These are phyloP conservation scores for Zalaria sp. DNA, from an alignment of 2,329 filamentous ascomycete species.

Conservation along the genomic window DNA sequence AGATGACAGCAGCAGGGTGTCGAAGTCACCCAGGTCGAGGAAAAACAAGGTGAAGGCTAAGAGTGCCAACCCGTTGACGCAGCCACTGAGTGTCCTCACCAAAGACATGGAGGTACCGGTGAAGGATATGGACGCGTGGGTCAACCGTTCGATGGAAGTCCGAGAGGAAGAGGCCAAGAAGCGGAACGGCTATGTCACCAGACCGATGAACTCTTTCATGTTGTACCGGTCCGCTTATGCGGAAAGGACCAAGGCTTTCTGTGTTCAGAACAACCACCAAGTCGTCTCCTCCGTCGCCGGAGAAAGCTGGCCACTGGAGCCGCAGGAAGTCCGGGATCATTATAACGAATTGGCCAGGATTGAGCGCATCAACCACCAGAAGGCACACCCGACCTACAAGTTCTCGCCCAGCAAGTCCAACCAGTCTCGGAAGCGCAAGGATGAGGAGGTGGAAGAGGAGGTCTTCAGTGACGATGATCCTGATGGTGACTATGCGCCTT, in stretches of 20 bases:
- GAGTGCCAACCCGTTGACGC: slow-evolving; percentile 40
- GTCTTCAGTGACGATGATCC: slow-evolving; percentile 20
- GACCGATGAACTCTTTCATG: slow-evolving; percentile 98
- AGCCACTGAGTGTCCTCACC: slow-evolving; percentile 58
- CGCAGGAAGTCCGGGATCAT: slow-evolving; percentile 53
- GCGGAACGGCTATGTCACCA: slow-evolving; percentile 66
- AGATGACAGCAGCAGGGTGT: slow-evolving; percentile 14
- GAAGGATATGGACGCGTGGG: slow-evolving; percentile 67
- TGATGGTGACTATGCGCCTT: slow-evolving; percentile 13
- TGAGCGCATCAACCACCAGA: slow-evolving; percentile 72
- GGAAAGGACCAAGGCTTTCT: slow-evolving; percentile 69
- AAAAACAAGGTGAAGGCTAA: slow-evolving; percentile 31
- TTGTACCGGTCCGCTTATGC: slow-evolving; percentile 89
- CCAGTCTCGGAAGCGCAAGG: slow-evolving; percentile 34
- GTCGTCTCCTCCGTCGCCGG: slow-evolving; percentile 80
- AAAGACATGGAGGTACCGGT: slow-evolving; percentile 49
- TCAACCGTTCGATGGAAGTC: slow-evolving; percentile 53
- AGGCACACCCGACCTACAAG: slow-evolving; percentile 83
- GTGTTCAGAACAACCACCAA: slow-evolving; percentile 82
- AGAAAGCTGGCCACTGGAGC: slow-evolving; percentile 71
- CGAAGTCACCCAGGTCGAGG: slow-evolving; percentile 23
- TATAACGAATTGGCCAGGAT: slow-evolving; percentile 68
- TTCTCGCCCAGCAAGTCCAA: slow-evolving; percentile 70
- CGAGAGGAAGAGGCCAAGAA: slow-evolving; percentile 55
- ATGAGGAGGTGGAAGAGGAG: slow-evolving; percentile 18